Evolutionary conservation across 1,139 yeast species (phyloP).

Genomic region (Oligophagozyma castellii): DNA sequence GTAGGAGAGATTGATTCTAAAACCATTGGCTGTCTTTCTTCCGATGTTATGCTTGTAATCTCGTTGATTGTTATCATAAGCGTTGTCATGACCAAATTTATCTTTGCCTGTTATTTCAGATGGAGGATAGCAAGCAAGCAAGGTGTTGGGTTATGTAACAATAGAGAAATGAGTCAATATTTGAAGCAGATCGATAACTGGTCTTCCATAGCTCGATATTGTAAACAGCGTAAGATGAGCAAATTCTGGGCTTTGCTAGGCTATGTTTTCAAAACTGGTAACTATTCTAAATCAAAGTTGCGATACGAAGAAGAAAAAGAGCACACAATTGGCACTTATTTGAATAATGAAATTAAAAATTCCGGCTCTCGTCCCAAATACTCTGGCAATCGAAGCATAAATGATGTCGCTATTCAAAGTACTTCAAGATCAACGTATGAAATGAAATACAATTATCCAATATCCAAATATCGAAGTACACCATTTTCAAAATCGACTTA

Average conservation of each 20-base stretch:
- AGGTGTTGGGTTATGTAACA: conserved; percentile 57
- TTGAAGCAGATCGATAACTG: conserved; percentile 61
- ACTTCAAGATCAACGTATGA: too few species aligned
- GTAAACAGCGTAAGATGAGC: conserved; percentile 35
- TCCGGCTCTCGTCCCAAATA: neutral
- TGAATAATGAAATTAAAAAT: neutral
- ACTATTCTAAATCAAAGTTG: neutral
- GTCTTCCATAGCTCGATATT: conserved; percentile 44
- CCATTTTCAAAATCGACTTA: neutral
- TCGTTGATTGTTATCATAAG: conserved; percentile 76
- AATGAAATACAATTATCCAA: too few species aligned
- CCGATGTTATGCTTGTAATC: conserved; percentile 64
- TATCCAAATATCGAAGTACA: too few species aligned
- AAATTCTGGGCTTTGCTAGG: too few species aligned
- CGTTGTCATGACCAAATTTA: conserved; percentile 60
- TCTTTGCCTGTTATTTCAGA: conserved; percentile 77
- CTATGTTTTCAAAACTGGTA: neutral
- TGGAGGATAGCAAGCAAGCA: conserved; percentile 70
- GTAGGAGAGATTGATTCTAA: conserved; percentile 85
- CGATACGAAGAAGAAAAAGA: neutral
- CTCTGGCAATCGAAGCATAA: neutral
- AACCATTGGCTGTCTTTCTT: conserved; percentile 88
- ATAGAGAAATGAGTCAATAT: conserved; percentile 39
- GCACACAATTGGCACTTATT: neutral
- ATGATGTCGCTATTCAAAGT: neutral